phyloP scores from a whole-genome alignment of 2,329 filamentous ascomycete genomes.

The Fusarium pseudoanthophilum region DNA sequence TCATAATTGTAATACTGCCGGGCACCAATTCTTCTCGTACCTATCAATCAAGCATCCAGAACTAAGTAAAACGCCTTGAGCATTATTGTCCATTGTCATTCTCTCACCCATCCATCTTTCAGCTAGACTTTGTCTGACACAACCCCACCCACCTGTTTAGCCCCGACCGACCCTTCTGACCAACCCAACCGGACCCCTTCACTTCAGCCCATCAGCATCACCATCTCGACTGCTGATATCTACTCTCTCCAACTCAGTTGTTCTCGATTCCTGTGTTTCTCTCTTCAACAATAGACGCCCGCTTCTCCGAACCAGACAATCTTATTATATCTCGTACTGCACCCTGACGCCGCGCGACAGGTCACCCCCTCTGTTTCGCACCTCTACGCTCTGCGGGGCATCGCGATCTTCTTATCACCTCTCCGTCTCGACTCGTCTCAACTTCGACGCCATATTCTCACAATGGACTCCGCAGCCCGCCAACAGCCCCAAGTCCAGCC shows the following conservation, averaged over 20 bases:
- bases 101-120: constrained; percentile 24
- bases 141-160: constrained; percentile 31
- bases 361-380: not conserved
- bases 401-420: constrained; percentile 19
- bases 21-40: not conserved
- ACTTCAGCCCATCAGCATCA: constrained; percentile 22
- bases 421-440: not conserved
- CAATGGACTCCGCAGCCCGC: constrained; percentile 41
- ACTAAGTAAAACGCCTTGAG: constrained; percentile 2
- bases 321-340: not conserved
- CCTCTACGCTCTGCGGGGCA: constrained; percentile 32
- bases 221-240: constrained; percentile 22
- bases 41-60: not conserved
- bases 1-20: not conserved
- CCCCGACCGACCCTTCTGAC: constrained; percentile 16
- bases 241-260: constrained; percentile 1
- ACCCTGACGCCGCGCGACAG: not conserved
- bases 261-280: not conserved
- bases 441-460: constrained; percentile 12
- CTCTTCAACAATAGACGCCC: not conserved
- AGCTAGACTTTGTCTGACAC: constrained; percentile 26
- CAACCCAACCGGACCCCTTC: constrained; percentile 21
- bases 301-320: not conserved
- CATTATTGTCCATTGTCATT: not conserved
- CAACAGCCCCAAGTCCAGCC: constrained; percentile 79